A percentile compares a stretch with the other conserved stretches of the same genome.
These are phyloP conservation scores for Saccharomycopsis fodiens DNA, from an alignment of 805 yeast species.

Conservation along the genomic window DNA sequence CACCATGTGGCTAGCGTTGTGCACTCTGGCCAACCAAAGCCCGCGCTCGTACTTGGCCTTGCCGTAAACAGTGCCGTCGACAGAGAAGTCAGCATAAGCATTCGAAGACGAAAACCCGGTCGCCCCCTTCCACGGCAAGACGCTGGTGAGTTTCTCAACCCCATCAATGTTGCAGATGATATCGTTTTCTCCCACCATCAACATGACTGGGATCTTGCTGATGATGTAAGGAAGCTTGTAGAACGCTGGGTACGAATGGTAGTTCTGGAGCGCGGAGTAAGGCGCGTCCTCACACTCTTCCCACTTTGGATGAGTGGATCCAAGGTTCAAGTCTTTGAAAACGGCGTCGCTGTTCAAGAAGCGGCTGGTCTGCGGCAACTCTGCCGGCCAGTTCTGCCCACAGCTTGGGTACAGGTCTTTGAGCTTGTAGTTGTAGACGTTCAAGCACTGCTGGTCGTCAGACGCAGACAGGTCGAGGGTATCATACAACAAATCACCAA, in stretches of 20 bases:
- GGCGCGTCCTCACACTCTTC: constrained; percentile 52
- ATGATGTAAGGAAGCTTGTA: constrained; percentile 47
- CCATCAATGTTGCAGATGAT: constrained; percentile 65
- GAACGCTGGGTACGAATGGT: constrained; percentile 40
- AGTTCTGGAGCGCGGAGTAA: constrained; percentile 34
- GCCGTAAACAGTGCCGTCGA: constrained; percentile 38
- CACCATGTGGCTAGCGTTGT: constrained; percentile 87
- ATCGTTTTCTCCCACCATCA: constrained; percentile 68
- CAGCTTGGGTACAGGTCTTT: constrained; percentile 58
- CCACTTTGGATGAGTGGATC: constrained; percentile 39
- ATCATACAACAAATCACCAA: background rate
- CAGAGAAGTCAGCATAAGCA: constrained; percentile 36
- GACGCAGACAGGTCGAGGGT: background rate
- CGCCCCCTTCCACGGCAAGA: constrained; percentile 37
- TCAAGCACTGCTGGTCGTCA: constrained; percentile 23
- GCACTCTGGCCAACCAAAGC: constrained; percentile 66
- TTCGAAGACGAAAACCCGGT: constrained; percentile 27
- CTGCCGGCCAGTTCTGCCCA: constrained; percentile 68
- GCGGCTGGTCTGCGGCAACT: constrained; percentile 38
- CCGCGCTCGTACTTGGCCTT: constrained; percentile 51
- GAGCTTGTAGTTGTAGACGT: constrained; percentile 62
- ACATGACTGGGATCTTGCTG: constrained; percentile 40
- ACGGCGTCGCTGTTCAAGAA: constrained; percentile 44
- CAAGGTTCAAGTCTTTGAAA: constrained; percentile 41
- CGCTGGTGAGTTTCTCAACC: constrained; percentile 47